A percentile compares a stretch with the other conserved stretches of the same genome.
These are phyloP conservation scores for Arthrobotrys conoides DNA, from an alignment of 2,329 filamentous ascomycete species.

Conservation along the genomic window DNA sequence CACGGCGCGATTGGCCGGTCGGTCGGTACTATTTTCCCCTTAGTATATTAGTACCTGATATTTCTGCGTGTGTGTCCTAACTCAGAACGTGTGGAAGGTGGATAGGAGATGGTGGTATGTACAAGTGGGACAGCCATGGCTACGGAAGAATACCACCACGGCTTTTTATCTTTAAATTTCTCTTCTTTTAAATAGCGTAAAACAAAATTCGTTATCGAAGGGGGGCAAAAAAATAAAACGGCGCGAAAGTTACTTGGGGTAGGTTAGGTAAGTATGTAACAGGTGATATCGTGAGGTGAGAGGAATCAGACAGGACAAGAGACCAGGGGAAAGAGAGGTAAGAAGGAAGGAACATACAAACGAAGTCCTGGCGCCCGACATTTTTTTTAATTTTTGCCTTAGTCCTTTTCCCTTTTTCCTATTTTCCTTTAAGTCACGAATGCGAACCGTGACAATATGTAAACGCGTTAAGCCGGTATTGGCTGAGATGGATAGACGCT, in stretches of 20 bases:
- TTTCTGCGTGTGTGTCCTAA: background rate
- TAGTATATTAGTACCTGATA: background rate
- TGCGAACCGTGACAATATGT: background rate
- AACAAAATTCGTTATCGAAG: background rate
- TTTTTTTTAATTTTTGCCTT: slow-evolving; percentile 3
- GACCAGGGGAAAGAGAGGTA: slow-evolving; percentile 3
- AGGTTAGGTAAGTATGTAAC: background rate
- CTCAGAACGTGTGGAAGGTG: background rate
- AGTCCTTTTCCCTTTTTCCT: background rate
- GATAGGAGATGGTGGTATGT: slow-evolving; percentile 10
- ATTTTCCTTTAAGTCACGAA: slow-evolving; percentile 2
- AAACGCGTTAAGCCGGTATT: slow-evolving; percentile 16
- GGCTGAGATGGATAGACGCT: slow-evolving; percentile 7
- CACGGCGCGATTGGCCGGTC: slow-evolving; percentile 64
- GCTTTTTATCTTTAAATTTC: slow-evolving; percentile 2
- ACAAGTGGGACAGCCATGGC: slow-evolving; percentile 51
- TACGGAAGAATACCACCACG: background rate
- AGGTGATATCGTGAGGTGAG: background rate
- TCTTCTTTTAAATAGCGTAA: background rate
- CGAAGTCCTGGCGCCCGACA: slow-evolving; percentile 46
- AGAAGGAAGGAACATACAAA: slow-evolving; percentile 43
- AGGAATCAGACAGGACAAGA: background rate
- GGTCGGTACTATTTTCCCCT: slow-evolving; percentile 62
- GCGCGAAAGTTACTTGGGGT: slow-evolving; percentile 1
- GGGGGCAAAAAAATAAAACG: background rate